phyloP scores from a whole-genome alignment of 257 asterid species.

The Nicotiana tomentosiformis region DNA sequence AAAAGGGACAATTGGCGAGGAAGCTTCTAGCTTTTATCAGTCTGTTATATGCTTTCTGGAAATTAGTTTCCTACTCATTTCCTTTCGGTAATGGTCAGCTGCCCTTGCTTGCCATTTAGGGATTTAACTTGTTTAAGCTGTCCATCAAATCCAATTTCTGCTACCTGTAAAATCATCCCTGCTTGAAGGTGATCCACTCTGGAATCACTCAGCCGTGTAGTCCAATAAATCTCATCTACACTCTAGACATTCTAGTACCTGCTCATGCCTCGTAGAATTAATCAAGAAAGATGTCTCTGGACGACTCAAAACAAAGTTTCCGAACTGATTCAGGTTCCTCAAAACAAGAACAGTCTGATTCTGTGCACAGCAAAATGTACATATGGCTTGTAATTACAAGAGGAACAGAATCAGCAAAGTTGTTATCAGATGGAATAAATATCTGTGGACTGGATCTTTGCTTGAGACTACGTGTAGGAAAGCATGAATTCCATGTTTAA shows the following conservation, averaged over 20 bases:
- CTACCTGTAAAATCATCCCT: constrained; percentile 13
- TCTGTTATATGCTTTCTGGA: too few species aligned
- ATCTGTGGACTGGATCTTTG: constrained; percentile 12
- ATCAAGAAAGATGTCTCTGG: not conserved
- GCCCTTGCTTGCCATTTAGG: too few species aligned
- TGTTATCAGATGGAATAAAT: not conserved
- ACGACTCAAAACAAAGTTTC: not conserved
- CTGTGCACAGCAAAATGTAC: constrained; percentile 13
- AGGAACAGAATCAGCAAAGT: not conserved
- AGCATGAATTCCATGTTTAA: constrained; percentile 16
- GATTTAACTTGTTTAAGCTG: not conserved
- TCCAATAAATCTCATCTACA: not conserved
- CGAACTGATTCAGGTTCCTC: constrained; percentile 19
- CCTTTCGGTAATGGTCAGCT: too few species aligned
- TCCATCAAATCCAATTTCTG: constrained; percentile 13
- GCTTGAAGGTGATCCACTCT: constrained; percentile 15
- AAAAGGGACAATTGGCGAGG: too few species aligned
- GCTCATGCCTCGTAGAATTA: not conserved
- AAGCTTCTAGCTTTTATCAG: too few species aligned
- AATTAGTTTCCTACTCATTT: too few species aligned
- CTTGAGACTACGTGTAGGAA: constrained; percentile 14
- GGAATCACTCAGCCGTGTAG: not conserved
- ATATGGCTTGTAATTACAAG: constrained; percentile 7
- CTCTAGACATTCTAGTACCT: constrained; percentile 5
- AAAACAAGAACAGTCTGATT: constrained; percentile 16